Conservation (phyloP, 345 rosid genomes). For the Ailanthus altissimus region DNA sequence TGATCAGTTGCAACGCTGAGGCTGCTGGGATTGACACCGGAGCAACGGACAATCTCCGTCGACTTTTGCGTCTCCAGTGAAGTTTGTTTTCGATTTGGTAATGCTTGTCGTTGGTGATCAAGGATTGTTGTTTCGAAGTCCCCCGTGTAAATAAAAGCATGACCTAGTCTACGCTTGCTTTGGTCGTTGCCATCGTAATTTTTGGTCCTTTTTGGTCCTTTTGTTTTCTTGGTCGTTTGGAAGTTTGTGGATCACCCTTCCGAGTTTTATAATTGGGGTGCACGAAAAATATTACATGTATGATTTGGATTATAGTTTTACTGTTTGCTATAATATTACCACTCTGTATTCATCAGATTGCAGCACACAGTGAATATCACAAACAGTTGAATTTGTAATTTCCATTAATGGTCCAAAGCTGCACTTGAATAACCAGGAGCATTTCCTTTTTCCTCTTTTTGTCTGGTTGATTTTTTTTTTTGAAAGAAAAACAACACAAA, state of each 20-base stretch:
- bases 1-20: conserved; percentile 50
- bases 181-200: conserved; percentile 15
- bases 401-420: not conserved
- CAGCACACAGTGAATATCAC: not conserved
- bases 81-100: not conserved
- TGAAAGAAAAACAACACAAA: not conserved
- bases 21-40: conserved; percentile 52
- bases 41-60: conserved; percentile 64
- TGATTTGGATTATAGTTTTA: conserved; percentile 2
- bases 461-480: not conserved
- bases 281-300: not conserved
- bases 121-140: not conserved
- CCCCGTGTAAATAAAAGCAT: conserved; percentile 28
- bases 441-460: not conserved
- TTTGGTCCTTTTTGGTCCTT: not conserved
- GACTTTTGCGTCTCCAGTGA: conserved; percentile 68
- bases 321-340: not conserved
- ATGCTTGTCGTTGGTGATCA: not conserved
- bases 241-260: conserved; percentile 26
- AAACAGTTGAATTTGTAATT: not conserved
- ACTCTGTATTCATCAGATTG: not conserved
- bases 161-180: conserved; percentile 19
- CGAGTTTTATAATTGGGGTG: conserved; percentile 41
- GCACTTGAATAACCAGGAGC: not conserved
- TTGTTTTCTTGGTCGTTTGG: not conserved